Percentiles rank a stretch among this genome's conserved stretches.
phyloP scores from a whole-genome alignment of 2,329 filamentous ascomycete species.

The Epichloe festucae region DNA sequence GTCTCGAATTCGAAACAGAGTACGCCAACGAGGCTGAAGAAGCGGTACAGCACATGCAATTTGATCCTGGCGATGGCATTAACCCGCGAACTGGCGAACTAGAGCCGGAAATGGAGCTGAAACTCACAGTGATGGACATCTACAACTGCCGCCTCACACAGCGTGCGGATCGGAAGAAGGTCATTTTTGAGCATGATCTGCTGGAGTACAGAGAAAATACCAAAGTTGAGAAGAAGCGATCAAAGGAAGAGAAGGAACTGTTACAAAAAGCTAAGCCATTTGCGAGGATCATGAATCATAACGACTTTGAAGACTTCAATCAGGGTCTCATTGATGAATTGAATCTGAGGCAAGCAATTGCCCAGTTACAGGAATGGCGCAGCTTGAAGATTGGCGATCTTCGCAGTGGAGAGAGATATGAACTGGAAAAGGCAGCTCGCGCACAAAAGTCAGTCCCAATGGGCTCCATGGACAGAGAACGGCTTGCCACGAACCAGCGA shows the following conservation, averaged over 20 bases:
- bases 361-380: conserved; percentile 89
- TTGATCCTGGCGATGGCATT: conserved; percentile 88
- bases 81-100: conserved; percentile 73
- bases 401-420: conserved; percentile 80
- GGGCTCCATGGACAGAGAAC: conserved; percentile 72
- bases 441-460: conserved; percentile 58
- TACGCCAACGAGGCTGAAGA: conserved; percentile 97
- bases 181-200: conserved; percentile 89
- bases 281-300: conserved; percentile 88
- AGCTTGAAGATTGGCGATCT: conserved; percentile 73
- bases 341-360: conserved; percentile 78
- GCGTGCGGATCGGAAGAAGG: conserved; percentile 86
- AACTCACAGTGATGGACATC: conserved; percentile 96
- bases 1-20: conserved; percentile 93
- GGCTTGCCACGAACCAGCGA: conserved; percentile 58
- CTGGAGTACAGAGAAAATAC: conserved; percentile 89
- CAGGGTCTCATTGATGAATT: conserved; percentile 82
- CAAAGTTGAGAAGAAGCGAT: conserved; percentile 82
- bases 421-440: conserved; percentile 70
- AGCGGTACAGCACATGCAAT: conserved; percentile 95
- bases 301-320: conserved; percentile 78
- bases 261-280: conserved; percentile 92
- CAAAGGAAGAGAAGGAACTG: conserved; percentile 86
- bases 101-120: conserved; percentile 93
- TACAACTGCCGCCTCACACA: conserved; percentile 89